phyloP scores from a whole-genome alignment of 1,139 yeast species.

The Sugiyamaella neomexicana region DNA sequence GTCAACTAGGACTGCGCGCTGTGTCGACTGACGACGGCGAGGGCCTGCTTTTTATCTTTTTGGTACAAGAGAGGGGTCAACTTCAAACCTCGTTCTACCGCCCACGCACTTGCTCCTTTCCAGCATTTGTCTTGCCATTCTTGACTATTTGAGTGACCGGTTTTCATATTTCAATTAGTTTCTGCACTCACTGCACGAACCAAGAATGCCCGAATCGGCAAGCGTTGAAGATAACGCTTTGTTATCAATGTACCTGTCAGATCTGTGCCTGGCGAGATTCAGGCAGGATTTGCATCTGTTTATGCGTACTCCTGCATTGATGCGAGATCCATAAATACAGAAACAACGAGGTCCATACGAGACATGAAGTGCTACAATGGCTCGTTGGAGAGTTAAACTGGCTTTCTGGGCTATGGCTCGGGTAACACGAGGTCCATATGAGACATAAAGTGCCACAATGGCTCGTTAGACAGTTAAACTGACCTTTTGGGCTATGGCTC shows the following conservation, averaged over 20 bases:
- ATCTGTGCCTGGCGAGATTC: not conserved
- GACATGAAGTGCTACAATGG: not conserved
- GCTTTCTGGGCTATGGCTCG: too few relatives aligned
- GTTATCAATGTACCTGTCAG: constrained; percentile 10
- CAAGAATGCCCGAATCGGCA: not conserved
- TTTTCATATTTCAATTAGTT: constrained; percentile 12
- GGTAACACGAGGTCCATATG: too few relatives aligned
- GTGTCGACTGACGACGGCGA: not conserved
- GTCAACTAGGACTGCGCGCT: not conserved
- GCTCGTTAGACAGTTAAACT: too few relatives aligned
- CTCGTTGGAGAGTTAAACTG: too few relatives aligned
- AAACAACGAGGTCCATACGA: not conserved
- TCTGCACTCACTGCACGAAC: not conserved
- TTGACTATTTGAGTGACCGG: constrained; percentile 6
- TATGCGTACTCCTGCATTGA: not conserved
- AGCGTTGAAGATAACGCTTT: not conserved
- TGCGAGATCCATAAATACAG: not conserved
- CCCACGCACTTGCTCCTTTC: not conserved
- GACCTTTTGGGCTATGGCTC: too few relatives aligned
- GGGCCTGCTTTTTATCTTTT: not conserved
- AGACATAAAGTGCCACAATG: too few relatives aligned
- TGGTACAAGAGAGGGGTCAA: not conserved
- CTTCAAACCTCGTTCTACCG: not conserved
- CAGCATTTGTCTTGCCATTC: not conserved
- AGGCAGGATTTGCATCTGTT: constrained; percentile 1